phyloP scores from a whole-genome alignment of 1,284 basidiomycete genomes.

The Vanrija sp. region DNA sequence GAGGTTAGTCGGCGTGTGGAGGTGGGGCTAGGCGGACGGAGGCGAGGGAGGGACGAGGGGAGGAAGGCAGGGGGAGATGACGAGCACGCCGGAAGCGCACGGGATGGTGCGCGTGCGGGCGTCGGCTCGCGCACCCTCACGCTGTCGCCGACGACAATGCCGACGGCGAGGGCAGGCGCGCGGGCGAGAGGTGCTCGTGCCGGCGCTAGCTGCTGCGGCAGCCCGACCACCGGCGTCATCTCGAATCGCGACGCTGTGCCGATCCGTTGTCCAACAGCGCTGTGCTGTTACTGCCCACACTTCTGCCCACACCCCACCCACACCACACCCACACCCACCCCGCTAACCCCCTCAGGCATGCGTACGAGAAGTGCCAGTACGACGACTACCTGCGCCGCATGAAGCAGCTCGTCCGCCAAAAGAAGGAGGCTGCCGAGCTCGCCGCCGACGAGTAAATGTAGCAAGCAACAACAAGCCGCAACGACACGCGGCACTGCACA shows the following conservation, averaged over 20 bases:
- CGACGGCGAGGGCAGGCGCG: too few relatives aligned
- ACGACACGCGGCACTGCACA: background rate
- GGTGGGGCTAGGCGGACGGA: background rate
- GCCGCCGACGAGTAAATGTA: slow-evolving; percentile 42
- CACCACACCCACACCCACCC: background rate
- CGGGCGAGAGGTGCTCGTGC: too few relatives aligned
- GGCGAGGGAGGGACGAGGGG: background rate
- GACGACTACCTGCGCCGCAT: slow-evolving; percentile 82
- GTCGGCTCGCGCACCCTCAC: too few relatives aligned
- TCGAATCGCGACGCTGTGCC: too few relatives aligned
- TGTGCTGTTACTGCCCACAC: too few relatives aligned
- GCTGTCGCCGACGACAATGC: too few relatives aligned
- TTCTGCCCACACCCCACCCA: too few relatives aligned
- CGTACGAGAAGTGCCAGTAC: slow-evolving; percentile 70
- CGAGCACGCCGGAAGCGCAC: too few relatives aligned
- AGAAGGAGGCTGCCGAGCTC: slow-evolving; percentile 61
- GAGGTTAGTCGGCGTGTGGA: slow-evolving; percentile 25
- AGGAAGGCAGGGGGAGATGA: background rate
- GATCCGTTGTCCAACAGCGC: too few relatives aligned
- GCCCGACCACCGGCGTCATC: too few relatives aligned
- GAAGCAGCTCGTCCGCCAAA: slow-evolving; percentile 71
- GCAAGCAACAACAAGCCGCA: slow-evolving; percentile 2
- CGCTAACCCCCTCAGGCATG: background rate
- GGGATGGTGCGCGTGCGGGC: too few relatives aligned
- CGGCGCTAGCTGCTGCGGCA: too few relatives aligned